Evolutionary conservation across 2,329 filamentous ascomycete genomes (phyloP).

Genomic region (Cladophialophora exuberans): DNA sequence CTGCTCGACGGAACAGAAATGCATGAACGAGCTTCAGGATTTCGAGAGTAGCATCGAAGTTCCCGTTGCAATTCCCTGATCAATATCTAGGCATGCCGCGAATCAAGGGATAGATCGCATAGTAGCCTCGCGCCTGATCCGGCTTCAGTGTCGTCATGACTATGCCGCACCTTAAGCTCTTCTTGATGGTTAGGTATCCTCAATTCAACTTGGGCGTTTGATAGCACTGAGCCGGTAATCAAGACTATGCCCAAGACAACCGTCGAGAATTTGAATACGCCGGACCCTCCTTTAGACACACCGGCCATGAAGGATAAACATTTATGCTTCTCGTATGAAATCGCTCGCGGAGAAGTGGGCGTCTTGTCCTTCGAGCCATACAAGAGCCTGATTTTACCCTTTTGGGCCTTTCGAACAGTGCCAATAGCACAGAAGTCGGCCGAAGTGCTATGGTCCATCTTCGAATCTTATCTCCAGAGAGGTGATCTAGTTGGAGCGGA

Average conservation of each 20-base stretch:
- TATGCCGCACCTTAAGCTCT: no score
- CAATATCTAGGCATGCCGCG: no score
- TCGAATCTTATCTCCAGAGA: constrained; percentile 54
- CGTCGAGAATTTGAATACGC: constrained; percentile 20
- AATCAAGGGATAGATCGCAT: no score
- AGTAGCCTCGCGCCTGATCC: no score
- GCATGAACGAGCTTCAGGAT: no score
- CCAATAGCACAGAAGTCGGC: constrained; percentile 57
- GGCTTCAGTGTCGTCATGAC: no score
- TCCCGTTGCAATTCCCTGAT: no score
- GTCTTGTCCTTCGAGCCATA: constrained; percentile 68
- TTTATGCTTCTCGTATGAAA: constrained; percentile 50
- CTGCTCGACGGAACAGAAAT: no score
- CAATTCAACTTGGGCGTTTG: no score
- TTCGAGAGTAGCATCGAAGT: no score
- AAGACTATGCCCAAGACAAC: constrained; percentile 24
- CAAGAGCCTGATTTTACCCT: constrained; percentile 61
- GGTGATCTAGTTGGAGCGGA: constrained; percentile 67
- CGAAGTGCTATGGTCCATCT: constrained; percentile 52
- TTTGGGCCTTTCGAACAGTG: constrained; percentile 62
- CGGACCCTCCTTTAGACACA: constrained; percentile 26
- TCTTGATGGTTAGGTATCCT: no score
- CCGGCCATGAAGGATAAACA: constrained; percentile 28
- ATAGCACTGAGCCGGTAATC: background rate
- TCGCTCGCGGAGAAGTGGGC: constrained; percentile 63